Percentiles rank a stretch among this genome's conserved stretches.
Evolutionary conservation across 306 rosid genomes (phyloP).

Genomic region (Datisca glomerata): DNA sequence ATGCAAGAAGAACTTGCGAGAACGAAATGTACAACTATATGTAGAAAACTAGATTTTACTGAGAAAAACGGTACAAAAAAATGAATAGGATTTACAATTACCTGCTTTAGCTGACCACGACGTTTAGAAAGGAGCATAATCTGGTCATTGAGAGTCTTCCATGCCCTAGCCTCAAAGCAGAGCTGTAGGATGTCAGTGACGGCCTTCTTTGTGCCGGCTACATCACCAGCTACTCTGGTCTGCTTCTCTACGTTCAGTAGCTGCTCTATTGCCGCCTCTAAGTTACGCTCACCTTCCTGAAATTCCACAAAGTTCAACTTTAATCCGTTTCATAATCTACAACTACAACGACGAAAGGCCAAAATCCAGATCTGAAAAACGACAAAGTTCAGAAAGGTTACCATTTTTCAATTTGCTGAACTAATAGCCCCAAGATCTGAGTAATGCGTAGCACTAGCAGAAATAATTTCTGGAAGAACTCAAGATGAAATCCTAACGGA

Average conservation of each 20-base stretch:
- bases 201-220: slow-evolving; percentile 70
- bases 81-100: too few relatives aligned
- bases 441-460: not conserved
- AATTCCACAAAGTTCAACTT: not conserved
- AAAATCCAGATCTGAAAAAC: not conserved
- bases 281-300: slow-evolving; percentile 50
- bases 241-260: slow-evolving; percentile 80
- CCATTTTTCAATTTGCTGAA: not conserved
- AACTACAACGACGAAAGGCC: not conserved
- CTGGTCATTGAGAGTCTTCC: slow-evolving; percentile 91
- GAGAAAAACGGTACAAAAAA: too few relatives aligned
- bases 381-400: not conserved
- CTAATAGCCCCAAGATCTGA: too few relatives aligned
- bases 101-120: slow-evolving; percentile 97
- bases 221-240: slow-evolving; percentile 69
- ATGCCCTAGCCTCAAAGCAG: slow-evolving; percentile 72
- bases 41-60: too few relatives aligned
- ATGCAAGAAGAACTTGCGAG: too few relatives aligned
- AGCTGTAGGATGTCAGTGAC: slow-evolving; percentile 68
- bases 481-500: not conserved
- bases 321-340: not conserved
- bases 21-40: too few relatives aligned
- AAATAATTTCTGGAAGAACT: not conserved
- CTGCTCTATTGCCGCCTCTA: slow-evolving; percentile 57
- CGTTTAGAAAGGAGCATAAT: slow-evolving; percentile 80